Conservation (phyloP, 2,329 filamentous ascomycete species). For the Cercospora sesami region DNA sequence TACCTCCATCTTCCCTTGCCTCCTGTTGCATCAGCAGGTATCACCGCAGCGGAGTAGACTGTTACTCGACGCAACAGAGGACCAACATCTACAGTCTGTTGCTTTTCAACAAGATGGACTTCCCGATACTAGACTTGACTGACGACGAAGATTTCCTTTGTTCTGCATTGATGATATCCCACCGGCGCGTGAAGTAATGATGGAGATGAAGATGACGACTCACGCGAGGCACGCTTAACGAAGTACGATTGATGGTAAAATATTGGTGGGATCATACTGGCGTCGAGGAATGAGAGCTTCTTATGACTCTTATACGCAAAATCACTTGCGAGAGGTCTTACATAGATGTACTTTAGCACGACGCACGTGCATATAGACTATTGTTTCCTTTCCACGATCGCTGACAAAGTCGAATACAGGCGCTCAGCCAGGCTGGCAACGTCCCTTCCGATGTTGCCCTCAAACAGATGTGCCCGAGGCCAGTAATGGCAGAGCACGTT, state of each 20-base stretch:
- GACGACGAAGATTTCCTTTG: neutral
- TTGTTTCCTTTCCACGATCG: neutral
- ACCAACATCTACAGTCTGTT: no score
- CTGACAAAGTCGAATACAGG: neutral
- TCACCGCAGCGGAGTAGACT: neutral
- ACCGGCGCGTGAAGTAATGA: neutral
- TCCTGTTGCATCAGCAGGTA: neutral
- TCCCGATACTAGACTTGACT: neutral
- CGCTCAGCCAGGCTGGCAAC: neutral
- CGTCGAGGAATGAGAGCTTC: neutral
- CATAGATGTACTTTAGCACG: neutral
- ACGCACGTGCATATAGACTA: neutral
- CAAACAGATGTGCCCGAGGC: neutral
- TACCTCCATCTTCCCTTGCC: slow-evolving; percentile 9
- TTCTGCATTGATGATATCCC: neutral
- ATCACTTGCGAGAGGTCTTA: neutral
- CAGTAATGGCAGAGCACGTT: neutral
- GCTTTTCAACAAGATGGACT: no score
- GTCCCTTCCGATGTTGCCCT: neutral
- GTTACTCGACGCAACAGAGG: no score
- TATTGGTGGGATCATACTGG: neutral
- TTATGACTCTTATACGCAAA: neutral
- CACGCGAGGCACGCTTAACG: neutral
- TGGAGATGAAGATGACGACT: neutral
- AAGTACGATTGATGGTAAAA: neutral